Evolutionary conservation across 148 eudicot species (phyloP).

Genomic region (Rhododendron mucronatum): DNA sequence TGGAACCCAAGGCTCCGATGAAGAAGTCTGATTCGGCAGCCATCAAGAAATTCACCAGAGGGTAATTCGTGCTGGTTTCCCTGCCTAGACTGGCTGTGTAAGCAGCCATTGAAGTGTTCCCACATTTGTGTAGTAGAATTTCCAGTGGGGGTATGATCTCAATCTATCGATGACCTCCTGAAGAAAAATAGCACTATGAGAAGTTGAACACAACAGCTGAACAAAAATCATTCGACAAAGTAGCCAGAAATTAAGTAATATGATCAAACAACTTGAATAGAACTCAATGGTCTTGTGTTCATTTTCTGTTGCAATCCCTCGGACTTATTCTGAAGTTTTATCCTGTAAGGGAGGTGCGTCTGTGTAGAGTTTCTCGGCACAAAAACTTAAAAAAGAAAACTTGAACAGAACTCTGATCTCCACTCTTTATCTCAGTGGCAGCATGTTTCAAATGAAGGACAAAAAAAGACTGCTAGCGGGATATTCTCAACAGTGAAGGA

Average conservation of each 20-base stretch:
- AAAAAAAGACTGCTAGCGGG: too few relatives aligned
- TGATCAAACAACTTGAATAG: background rate
- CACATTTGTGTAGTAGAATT: slow-evolving; percentile 67
- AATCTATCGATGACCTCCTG: slow-evolving; percentile 71
- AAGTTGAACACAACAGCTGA: background rate
- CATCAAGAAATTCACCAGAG: slow-evolving; percentile 93
- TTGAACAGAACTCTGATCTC: too few relatives aligned
- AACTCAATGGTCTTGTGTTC: background rate
- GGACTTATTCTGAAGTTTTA: too few relatives aligned
- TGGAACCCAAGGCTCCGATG: slow-evolving; percentile 90
- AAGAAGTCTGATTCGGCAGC: slow-evolving; percentile 84
- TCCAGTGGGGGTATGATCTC: slow-evolving; percentile 55
- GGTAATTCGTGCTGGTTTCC: slow-evolving; percentile 84
- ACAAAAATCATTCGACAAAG: background rate
- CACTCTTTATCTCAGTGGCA: too few relatives aligned
- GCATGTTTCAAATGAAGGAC: too few relatives aligned
- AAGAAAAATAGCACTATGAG: background rate
- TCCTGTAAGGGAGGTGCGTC: too few relatives aligned
- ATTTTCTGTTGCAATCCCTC: background rate
- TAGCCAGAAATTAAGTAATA: background rate
- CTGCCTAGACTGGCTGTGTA: slow-evolving; percentile 91
- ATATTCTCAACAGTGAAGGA: background rate
- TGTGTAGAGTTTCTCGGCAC: too few relatives aligned
- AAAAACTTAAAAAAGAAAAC: too few relatives aligned
- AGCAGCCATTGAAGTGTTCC: slow-evolving; percentile 77